Evolutionary conservation across 371 early-diverging fungal genomes (phyloP).

Genomic region (Circinella umbellata): DNA sequence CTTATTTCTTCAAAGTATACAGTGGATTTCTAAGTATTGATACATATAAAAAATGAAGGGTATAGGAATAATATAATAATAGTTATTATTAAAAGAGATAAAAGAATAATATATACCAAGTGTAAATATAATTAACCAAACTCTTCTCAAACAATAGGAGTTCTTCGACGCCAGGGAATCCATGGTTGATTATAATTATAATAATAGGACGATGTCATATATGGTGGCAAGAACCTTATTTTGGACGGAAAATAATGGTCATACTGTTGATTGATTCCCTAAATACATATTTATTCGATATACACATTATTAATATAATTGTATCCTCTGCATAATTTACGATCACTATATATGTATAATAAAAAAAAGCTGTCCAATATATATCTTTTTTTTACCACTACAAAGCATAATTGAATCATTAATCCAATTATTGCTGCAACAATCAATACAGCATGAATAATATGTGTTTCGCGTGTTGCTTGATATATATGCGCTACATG

Average conservation of each 20-base stretch:
- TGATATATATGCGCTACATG: conserved; percentile 21
- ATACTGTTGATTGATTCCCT: conserved; percentile 3
- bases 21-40: too few relatives aligned
- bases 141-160: neutral
- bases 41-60: too few relatives aligned
- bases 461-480: conserved; percentile 27
- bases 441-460: conserved; percentile 36
- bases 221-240: neutral
- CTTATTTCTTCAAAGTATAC: too few relatives aligned
- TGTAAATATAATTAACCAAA: too few relatives aligned
- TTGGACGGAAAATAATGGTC: neutral
- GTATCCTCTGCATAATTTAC: too few relatives aligned
- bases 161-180: neutral
- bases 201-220: neutral
- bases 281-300: neutral
- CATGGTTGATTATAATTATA: neutral
- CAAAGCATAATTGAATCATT: conserved; percentile 20
- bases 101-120: too few relatives aligned
- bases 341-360: too few relatives aligned
- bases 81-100: too few relatives aligned
- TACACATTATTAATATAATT: neutral
- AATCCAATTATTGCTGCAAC: conserved; percentile 25
- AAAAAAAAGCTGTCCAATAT: too few relatives aligned
- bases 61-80: too few relatives aligned
- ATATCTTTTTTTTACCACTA: neutral